Evolutionary conservation across 805 yeast genomes (phyloP), one percentile per base, ranked within the genome.

Genomic region (Barnettozyma siamensis): DNA sequence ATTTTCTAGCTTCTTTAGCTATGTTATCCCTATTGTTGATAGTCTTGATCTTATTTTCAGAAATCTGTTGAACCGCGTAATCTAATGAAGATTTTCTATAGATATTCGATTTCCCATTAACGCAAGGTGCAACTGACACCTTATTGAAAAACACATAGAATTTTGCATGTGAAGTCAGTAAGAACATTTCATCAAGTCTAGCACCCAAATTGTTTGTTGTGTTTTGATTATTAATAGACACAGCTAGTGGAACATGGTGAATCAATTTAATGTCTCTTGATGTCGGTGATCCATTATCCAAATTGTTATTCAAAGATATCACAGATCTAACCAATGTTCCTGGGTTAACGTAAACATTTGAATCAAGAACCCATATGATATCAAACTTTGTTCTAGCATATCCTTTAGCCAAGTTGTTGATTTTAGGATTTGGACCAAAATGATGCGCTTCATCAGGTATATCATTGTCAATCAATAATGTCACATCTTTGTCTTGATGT

Each of bases 341-440:
- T 1, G 81, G 76, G 27, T 77, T 63, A 1, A 81, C 83, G 85
- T 88, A 83, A 6, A 85, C 93, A 54, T 88, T 88, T 21, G 89
- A 79, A 62, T 88, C 96, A 65, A 85, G 70, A 13, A 86, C 77
- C 96, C 96, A 88, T 11, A 88, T 50, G 16, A 83, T 72, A 55
- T 88, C 95, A 59, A 75, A 66, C 50, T 75, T 73, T 7, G 95
- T 91, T 2, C 60, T 60, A 31, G 65, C 59, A 55, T 81, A 86
- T 6, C 95, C 96, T 58, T 84, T 84, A n/a, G 88, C 79, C 35
- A 88, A 65, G 60, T 88, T 88, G 62, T 87, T 86, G 41, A 88
- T 85, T 61, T 88, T 88, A 7, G 96, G 96, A 53, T 88, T 88
- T 5, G 94, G 93, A 2, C 95, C 95, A 53, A 66, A 82, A 48